Percentiles rank a stretch among this genome's conserved stretches.
Evolutionary conservation across 306 rosid species (phyloP).

Genomic region (Comarum palustre): DNA sequence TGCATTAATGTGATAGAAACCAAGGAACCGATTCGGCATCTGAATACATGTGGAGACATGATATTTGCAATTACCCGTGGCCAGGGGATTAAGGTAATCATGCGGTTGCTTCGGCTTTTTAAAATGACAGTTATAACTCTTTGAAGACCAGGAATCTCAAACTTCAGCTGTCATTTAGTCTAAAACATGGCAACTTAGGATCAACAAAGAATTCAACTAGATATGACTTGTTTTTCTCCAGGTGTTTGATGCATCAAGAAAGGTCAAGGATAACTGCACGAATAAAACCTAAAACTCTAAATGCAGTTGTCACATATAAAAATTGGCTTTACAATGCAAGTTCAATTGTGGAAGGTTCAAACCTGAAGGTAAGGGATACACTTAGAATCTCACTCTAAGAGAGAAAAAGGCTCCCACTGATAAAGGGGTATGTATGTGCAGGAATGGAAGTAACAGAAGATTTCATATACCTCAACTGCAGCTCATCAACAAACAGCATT

Average conservation of each 20-base stretch:
- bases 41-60: constrained; percentile 42
- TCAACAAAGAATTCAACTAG: not conserved
- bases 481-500: constrained; percentile 56
- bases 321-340: constrained; percentile 73
- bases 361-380: constrained; percentile 46
- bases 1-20: constrained; percentile 58
- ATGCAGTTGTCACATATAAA: constrained; percentile 51
- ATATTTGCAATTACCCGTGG: constrained; percentile 45
- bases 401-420: constrained; percentile 26
- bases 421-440: constrained; percentile 23
- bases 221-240: constrained; percentile 25
- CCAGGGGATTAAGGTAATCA: constrained; percentile 61
- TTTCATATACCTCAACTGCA: constrained; percentile 58
- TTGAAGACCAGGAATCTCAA: not conserved
- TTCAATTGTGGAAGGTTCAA: constrained; percentile 57
- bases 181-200: not conserved
- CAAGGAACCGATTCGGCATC: constrained; percentile 57
- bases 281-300: no score
- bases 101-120: not conserved
- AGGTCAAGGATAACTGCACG: constrained; percentile 39
- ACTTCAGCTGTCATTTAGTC: not conserved
- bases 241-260: constrained; percentile 52
- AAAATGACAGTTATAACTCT: not conserved
- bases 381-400: not conserved
- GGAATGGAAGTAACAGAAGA: constrained; percentile 83